Conservation (phyloP, 1,284 basidiomycete genomes). For the Ustilago xerochloae region DNA sequence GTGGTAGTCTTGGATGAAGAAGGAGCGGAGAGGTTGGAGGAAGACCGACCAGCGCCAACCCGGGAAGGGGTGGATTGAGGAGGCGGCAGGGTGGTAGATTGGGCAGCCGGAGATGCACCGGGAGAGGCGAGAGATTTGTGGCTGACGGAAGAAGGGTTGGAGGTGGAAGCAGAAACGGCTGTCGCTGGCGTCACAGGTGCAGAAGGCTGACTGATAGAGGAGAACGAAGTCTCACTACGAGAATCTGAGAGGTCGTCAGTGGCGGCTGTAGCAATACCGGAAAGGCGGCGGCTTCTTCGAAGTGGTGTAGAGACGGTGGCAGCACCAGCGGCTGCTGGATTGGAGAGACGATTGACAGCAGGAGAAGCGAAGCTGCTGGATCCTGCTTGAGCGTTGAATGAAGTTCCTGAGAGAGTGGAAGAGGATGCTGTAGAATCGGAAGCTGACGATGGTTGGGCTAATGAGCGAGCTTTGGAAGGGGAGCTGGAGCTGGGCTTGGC, state of each 20-base stretch:
- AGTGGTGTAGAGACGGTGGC: neutral
- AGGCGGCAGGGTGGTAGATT: constrained; percentile 38
- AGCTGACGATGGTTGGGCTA: constrained; percentile 6
- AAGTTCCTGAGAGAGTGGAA: neutral
- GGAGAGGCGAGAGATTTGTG: constrained; percentile 26
- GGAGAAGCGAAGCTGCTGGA: neutral
- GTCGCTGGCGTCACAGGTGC: constrained; percentile 39
- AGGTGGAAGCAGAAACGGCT: constrained; percentile 19
- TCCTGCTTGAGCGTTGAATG: neutral
- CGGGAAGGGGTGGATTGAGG: constrained; percentile 33
- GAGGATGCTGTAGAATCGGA: neutral
- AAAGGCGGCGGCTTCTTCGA: constrained; percentile 29
- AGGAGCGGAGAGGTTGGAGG: constrained; percentile 1
- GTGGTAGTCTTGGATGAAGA: constrained; percentile 3
- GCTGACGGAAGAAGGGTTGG: constrained; percentile 26
- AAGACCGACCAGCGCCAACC: constrained; percentile 24
- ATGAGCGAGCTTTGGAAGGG: constrained; percentile 39
- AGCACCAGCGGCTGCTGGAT: neutral
- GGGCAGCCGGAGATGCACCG: constrained; percentile 25
- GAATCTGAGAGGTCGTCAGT: constrained; percentile 31
- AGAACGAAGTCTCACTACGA: constrained; percentile 29
- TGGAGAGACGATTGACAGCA: constrained; percentile 3
- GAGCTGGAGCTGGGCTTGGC: constrained; percentile 39
- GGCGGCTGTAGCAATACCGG: constrained; percentile 11
- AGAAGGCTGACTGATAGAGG: constrained; percentile 15